Percentiles rank a stretch among this genome's conserved stretches.
Conservation (phyloP, 192 early-diverging fungal species). For the Pilaira anomala region DNA sequence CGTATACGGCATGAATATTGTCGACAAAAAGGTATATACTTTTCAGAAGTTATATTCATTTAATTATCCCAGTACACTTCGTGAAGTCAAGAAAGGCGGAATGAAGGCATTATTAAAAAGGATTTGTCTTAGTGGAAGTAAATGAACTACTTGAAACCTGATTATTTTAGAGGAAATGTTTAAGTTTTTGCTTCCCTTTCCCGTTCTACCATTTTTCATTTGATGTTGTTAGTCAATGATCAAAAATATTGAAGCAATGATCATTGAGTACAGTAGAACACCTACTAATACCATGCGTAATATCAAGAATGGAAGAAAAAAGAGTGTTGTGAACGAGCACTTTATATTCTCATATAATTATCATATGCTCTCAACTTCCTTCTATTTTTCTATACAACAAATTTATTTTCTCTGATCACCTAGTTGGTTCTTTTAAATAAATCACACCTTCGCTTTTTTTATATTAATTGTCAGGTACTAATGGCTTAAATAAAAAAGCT, state of each 20-base stretch:
- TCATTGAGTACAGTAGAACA: not conserved
- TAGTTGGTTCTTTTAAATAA: too few species aligned
- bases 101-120: slow-evolving; percentile 1
- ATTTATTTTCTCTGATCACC: too few species aligned
- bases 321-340: too few species aligned
- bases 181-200: slow-evolving; percentile 13
- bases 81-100: slow-evolving; percentile 4
- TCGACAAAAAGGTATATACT: slow-evolving; percentile 14
- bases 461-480: too few species aligned
- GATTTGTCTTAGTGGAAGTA: slow-evolving; percentile 8
- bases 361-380: too few species aligned
- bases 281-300: not conserved
- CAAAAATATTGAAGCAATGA: slow-evolving; percentile 6
- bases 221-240: slow-evolving; percentile 13
- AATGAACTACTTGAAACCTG: slow-evolving; percentile 6
- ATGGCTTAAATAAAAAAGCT: too few species aligned
- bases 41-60: not conserved
- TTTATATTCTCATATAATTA: too few species aligned
- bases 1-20: slow-evolving; percentile 8
- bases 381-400: too few species aligned
- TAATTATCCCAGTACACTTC: slow-evolving; percentile 11
- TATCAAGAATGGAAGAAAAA: not conserved
- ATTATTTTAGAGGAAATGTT: slow-evolving; percentile 12
- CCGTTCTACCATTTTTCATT: slow-evolving; percentile 11
- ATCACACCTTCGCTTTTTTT: too few species aligned